Evolutionary conservation across 2,329 filamentous ascomycete species (phyloP).

Genomic region (Penicillium sp.): DNA sequence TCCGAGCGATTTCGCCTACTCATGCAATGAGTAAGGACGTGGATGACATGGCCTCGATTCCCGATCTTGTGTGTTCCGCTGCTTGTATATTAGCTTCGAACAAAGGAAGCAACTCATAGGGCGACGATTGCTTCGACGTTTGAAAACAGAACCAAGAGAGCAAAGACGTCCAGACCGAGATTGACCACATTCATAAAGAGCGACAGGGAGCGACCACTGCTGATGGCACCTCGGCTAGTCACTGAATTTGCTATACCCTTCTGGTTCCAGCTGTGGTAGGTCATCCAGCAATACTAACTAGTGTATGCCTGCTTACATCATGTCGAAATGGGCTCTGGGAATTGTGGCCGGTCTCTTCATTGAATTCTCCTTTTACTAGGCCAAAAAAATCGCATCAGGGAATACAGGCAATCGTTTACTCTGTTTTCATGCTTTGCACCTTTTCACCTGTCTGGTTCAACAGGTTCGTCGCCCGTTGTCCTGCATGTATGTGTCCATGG

Average conservation of each 20-base stretch:
- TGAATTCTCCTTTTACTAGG: slow-evolving; percentile 72
- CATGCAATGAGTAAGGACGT: no score
- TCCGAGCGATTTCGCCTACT: no score
- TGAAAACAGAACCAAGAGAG: slow-evolving; percentile 59
- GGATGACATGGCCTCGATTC: no score
- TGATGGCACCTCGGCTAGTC: slow-evolving; percentile 44
- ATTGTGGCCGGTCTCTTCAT: slow-evolving; percentile 64
- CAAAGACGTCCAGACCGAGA: slow-evolving; percentile 50
- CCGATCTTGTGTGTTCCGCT: no score
- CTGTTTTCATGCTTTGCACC: slow-evolving; percentile 73
- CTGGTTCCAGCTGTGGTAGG: slow-evolving; percentile 58
- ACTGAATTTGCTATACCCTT: slow-evolving; percentile 77
- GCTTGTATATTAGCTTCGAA: slow-evolving; percentile 21
- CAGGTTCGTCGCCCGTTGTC: slow-evolving; percentile 51
- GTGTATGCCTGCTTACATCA: slow-evolving; percentile 80
- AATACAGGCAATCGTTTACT: slow-evolving; percentile 78
- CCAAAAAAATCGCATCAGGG: slow-evolving; percentile 67
- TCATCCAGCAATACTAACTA: slow-evolving; percentile 75
- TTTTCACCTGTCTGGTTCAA: slow-evolving; percentile 52
- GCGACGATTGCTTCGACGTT: slow-evolving; percentile 56
- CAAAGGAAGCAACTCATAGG: slow-evolving; percentile 25
- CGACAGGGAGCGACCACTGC: slow-evolving; percentile 32
- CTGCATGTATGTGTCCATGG: neutral
- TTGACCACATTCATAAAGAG: slow-evolving; percentile 54
- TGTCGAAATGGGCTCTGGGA: slow-evolving; percentile 70